Evolutionary conservation across 2,329 filamentous ascomycete genomes (phyloP).

Genomic region (Hymenoscyphus scutula): DNA sequence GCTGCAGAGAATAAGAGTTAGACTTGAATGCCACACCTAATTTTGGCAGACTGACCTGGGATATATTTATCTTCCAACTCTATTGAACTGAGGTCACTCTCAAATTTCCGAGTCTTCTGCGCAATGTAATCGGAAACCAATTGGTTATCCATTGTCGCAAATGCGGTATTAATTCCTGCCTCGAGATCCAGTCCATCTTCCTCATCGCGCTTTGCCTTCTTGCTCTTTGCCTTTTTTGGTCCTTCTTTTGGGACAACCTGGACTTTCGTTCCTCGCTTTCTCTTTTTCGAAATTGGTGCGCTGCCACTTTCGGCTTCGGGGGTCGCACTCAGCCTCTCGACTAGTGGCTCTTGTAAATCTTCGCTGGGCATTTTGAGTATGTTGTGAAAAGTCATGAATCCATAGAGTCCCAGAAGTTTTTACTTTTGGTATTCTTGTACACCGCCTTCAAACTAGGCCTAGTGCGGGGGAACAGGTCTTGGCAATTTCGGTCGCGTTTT

Average conservation of each 20-base stretch:
- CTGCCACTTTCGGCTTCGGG: conserved; percentile 18
- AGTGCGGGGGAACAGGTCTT: conserved; percentile 4
- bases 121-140: conserved; percentile 84
- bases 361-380: conserved; percentile 28
- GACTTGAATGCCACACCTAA: background rate
- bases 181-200: conserved; percentile 63
- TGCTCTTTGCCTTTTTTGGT: conserved; percentile 54
- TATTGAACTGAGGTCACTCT: conserved; percentile 74
- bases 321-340: conserved; percentile 27
- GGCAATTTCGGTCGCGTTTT: background rate
- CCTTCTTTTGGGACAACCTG: conserved; percentile 20
- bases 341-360: conserved; percentile 33
- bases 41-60: conserved; percentile 47
- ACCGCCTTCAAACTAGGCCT: conserved; percentile 6
- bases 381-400: too few relatives aligned
- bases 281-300: conserved; percentile 29
- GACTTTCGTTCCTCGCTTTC: conserved; percentile 29
- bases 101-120: conserved; percentile 74
- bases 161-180: conserved; percentile 73
- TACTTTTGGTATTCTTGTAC: too few relatives aligned
- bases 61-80: conserved; percentile 83
- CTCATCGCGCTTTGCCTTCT: conserved; percentile 53
- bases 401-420: too few relatives aligned
- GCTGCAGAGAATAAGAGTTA: conserved; percentile 46
- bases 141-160: conserved; percentile 78